A percentile compares a stretch with the other conserved stretches of the same genome.
These are phyloP conservation scores for Scenedesmus sp. DNA, from an alignment of 163 green algal genomes.

Conservation along the genomic window DNA sequence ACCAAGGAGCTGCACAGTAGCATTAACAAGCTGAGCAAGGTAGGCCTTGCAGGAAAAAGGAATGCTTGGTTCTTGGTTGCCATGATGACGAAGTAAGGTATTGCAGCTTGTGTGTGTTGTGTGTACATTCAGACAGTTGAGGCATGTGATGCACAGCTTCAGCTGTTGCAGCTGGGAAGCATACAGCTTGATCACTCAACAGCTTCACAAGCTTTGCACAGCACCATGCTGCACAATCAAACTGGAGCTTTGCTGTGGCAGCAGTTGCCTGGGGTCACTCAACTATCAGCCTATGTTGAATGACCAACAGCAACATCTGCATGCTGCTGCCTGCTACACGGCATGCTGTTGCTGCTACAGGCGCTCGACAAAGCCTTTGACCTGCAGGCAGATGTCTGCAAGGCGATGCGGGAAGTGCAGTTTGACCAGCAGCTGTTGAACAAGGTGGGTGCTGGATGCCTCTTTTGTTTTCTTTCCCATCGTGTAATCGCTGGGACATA, in stretches of 20 bases:
- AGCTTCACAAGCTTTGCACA: no score
- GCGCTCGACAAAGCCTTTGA: conserved; percentile 65
- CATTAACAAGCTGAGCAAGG: conserved; percentile 87
- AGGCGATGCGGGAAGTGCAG: conserved; percentile 64
- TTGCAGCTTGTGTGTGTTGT: no score
- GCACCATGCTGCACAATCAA: no score
- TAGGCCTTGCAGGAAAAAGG: conserved; percentile 26
- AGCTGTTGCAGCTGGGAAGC: no score
- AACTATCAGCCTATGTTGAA: no score
- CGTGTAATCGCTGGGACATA: neutral
- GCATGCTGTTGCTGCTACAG: conserved; percentile 38
- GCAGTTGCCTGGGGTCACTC: no score
- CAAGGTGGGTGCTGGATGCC: conserved; percentile 55
- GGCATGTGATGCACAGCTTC: no score
- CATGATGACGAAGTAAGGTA: neutral
- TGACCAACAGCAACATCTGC: no score
- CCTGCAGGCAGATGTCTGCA: conserved; percentile 79
- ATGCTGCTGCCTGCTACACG: neutral
- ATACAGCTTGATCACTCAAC: no score
- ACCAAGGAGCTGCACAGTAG: conserved; percentile 85
- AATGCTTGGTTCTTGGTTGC: neutral
- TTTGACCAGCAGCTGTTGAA: conserved; percentile 78
- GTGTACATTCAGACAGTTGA: no score
- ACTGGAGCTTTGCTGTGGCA: no score
- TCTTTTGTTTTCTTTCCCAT: neutral